A percentile compares a stretch with the other conserved stretches of the same genome.
Evolutionary conservation across 768 basidiomycete genomes (phyloP).

Genomic region (Crepidotus variabilis): DNA sequence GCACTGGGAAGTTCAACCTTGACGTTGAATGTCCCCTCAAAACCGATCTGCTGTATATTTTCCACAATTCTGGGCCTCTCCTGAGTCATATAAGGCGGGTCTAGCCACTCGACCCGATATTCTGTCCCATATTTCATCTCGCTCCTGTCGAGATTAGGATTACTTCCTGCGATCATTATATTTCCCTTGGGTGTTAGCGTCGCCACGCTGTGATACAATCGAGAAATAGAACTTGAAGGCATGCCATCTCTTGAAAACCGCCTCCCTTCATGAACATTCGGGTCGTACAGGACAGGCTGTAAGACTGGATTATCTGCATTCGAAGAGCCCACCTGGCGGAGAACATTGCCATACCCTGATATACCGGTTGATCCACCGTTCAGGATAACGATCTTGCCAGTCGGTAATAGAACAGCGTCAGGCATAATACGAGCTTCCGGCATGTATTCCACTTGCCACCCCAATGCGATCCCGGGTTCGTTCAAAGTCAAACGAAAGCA

Average conservation of each 20-base stretch:
- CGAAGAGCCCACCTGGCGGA: constrained; percentile 63
- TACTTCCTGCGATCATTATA: constrained; percentile 79
- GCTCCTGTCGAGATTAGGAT: constrained; percentile 79
- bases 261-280: constrained; percentile 43
- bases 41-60: constrained; percentile 33
- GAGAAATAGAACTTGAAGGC: constrained; percentile 62
- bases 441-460: constrained; percentile 77
- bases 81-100: constrained; percentile 73
- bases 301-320: constrained; percentile 75
- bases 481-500: constrained; percentile 70
- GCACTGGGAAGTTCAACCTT: constrained; percentile 34
- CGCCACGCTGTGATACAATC: constrained; percentile 83
- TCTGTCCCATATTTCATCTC: constrained; percentile 75
- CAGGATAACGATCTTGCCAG: constrained; percentile 67
- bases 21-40: constrained; percentile 44
- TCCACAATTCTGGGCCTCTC: constrained; percentile 50
- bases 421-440: constrained; percentile 73
- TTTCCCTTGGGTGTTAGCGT: constrained; percentile 69
- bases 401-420: constrained; percentile 79
- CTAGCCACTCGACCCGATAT: constrained; percentile 84
- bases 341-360: constrained; percentile 76
- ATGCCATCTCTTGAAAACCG: constrained; percentile 60
- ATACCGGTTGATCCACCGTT: constrained; percentile 76
- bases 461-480: constrained; percentile 55
- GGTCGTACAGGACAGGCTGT: constrained; percentile 69